Evolutionary conservation across 192 early-diverging fungal species (phyloP), one percentile per base, ranked within the genome.

Genomic region (Backusella tuberculispora): DNA sequence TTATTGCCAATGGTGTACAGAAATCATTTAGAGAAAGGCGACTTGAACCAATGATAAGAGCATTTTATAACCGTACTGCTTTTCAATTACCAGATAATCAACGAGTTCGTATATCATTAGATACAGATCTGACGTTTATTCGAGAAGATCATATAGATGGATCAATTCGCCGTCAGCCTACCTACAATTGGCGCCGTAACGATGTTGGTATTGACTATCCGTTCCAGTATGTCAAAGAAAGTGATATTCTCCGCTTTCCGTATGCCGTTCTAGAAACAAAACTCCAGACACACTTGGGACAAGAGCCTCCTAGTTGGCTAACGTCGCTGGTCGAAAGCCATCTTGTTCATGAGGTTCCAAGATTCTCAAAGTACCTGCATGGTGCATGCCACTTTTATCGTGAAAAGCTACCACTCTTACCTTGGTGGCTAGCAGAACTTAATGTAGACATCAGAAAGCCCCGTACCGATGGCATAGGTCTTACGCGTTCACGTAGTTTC

Each of bases 151-250:
- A 78, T 24, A 9, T 72, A 10, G 68, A 74, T 45, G 86, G 87
- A 67, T 86, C 86, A 50, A 77, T 74, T 29, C 76, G 81, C 19
- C 90, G 96, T 14, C 90, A 96, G n/a, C 88, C 91, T n/a, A 92
- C 90, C 7, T 78, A 86, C 75, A 75, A 74, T 44, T 81, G 80
- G 80, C 76, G 76, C 19, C 65, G 80, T 21, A 66, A 71, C 38
- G 80, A 81, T 63, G 76, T 74, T 46, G 80, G 80, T 38, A 77
- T 77, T 41, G 80, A 77, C 41, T 74, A 63, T 60, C 91, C 94
- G 0, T 81, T 78, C 42, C 29, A 14, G 12, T 40, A 77, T 29
- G 37, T 81, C 3, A 53, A 65, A 26, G 80, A 81, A 14, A 45
- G 19, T 34, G 80, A 81, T 50, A 65, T 81, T 29, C 56, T 75